Evolutionary conservation across 2,329 filamentous ascomycete genomes (phyloP), one percentile per base, ranked within the genome.

Genomic region (Aspergillus pseudonomiae): DNA sequence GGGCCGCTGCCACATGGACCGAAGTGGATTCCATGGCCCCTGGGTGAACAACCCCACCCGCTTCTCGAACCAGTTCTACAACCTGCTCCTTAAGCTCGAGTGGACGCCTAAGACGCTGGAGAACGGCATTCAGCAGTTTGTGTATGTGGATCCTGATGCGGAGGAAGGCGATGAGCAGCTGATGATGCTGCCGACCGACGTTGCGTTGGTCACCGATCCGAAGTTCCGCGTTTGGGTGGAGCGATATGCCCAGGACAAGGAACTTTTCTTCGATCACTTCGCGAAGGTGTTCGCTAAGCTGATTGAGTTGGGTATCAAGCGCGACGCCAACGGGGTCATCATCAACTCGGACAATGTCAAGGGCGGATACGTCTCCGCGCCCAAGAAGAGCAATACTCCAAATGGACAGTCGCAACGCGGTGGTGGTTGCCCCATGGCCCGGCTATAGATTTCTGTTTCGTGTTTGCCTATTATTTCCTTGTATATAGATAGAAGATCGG

Each of bases 131-230:
- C 76, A 79, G 60, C 86, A 89, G 76, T 90, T 87, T 72, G 83
- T 84, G 52, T 86, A 86, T 68, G 82, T 83, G 55, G 86, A 88
- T 65, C 84, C 87, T 54, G 84, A 88, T 67, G 71, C 74, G 24
- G 77, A 77, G 60, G 79, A 79, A 68, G 73, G 72, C 45, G 82
- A 83, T 52, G 83, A 84, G 63, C 84, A 85, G 61, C 77, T 89
- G 48, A 89, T 89, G 88, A 89, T 89, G 88, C 72, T 89, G 71
- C 87, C 87, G 0, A 88, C 87, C 2, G 87, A 89, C 71, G 83
- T 89, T 70, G 83, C 86, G 5, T 78, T 89, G 45, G 75, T 84
- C 4, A 78, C 81, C 1, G 87, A 90, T 66, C 73, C 79, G 3
- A 71, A 67, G 6, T 89, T 90, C 72, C 73, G 78, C 21, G 77